Evolutionary conservation across 805 yeast species (phyloP), one percentile per base, ranked within the genome.

Genomic region (Candida qinlingensis): DNA sequence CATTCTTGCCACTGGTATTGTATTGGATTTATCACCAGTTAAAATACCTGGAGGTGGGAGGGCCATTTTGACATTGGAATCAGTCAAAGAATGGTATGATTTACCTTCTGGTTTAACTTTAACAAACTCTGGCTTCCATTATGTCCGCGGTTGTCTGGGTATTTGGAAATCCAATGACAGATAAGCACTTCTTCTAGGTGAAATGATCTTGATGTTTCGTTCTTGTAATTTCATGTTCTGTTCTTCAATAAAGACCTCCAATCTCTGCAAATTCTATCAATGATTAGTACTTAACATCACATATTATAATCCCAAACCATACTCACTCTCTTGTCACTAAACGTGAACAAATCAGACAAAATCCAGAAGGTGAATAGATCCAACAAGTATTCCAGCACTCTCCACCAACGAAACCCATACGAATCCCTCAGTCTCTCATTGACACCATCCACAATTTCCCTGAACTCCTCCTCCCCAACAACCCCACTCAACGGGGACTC

Each of bases 31-130:
- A 46, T 94, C 97, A 69, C 99, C 99, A n/a, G 96, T 84, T 60
- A 94, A 75, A 56, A 94, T 85, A 60, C 99, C 99, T 51, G 98
- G 97, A 8, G 96, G 92, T 59, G 99, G 99, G 87, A 92, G 94
- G 29, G 89, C 89, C 97, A 92, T 92, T 71, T 91, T 87, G 49
- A 92, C 94, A 59, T 86, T 86, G 29, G 94, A 80, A 67, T 92
- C 98, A 34, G 96, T 83, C 65, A 92, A 79, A 13, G 97, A 91
- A 67, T 92, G 94, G 70, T 92, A 92, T 4, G 97, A 83, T 70
- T 89, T 91, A 50, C 97, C 98, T 71, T 92, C 98, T 42, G 99
- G 99, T 61, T 88, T 85, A 40, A 83, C 85, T 68, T 85, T 81
- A 54, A 92, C 99, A 19, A n/a, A 33, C 7, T 26, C 36, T 9